These are phyloP conservation scores for Rhytidiadelphus loreus DNA, from an alignment of 225 moss, liverwort and hornwort genomes.

Conservation along the genomic window DNA sequence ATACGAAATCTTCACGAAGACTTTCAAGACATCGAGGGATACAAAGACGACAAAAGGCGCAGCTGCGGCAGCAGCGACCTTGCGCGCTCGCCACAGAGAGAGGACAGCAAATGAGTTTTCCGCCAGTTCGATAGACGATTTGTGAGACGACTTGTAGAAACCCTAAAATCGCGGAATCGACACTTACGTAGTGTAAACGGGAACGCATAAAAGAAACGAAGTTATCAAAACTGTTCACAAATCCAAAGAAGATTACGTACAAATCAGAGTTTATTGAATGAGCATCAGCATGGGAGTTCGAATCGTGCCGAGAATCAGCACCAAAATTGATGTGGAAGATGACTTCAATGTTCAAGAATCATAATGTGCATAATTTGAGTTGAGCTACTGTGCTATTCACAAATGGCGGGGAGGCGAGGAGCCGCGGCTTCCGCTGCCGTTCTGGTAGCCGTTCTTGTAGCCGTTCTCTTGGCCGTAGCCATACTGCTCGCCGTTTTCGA, in stretches of 20 bases:
- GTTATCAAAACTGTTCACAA: background rate
- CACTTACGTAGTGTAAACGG: background rate
- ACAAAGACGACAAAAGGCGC: background rate
- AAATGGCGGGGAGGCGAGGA: constrained; percentile 11
- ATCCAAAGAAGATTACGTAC: background rate
- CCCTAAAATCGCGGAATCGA: constrained; percentile 5
- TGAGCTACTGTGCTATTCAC: background rate
- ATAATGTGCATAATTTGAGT: background rate
- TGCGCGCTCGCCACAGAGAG: constrained; percentile 2
- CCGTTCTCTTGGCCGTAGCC: constrained; percentile 25
- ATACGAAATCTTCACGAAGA: background rate
- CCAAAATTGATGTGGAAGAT: background rate
- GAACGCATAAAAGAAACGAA: background rate
- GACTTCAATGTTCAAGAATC: constrained; percentile 1
- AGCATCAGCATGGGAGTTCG: background rate
- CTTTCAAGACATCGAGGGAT: background rate
- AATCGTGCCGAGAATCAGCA: constrained; percentile 6
- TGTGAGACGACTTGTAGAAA: background rate
- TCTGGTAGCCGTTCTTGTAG: constrained; percentile 3
- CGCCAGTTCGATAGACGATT: background rate
- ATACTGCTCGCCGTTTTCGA: constrained; percentile 52
- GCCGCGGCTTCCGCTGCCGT: constrained; percentile 4
- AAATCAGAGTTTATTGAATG: constrained; percentile 9
- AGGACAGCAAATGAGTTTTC: background rate
- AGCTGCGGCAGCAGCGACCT: background rate